Base-by-base conservation (phyloP, 148 eudicot genomes). In the Persicaria tinctoria region DNA sequence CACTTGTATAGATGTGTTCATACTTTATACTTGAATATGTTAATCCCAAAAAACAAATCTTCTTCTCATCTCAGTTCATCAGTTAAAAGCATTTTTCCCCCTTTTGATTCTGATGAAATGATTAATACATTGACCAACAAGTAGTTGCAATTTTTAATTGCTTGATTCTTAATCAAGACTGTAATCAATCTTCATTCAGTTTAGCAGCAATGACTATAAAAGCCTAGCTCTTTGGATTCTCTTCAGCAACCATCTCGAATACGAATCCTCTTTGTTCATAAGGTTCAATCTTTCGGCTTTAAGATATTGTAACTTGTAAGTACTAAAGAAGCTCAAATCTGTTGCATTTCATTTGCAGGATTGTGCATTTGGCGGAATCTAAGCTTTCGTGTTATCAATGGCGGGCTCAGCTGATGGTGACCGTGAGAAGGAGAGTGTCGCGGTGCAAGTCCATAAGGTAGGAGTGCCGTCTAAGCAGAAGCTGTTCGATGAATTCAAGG, bases 391-490 rank as follows among this genome's bases (percentile, higher is more conserved):
- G 9, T 60, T 60, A 8, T 23, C 8, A 60, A 60, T 60, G 66
- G 66, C 27, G 66, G 14, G 66, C 3, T 60, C 66, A 13, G 38
- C 66, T 60, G 38, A 11, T 60, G 66, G 66, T 1, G 38, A 60
- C 38, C 38, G 17, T 11, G 12, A 70, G 1, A n/a, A 27, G 74
- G 74, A 71, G 3, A 71, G 18, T 4, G 32, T 11, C 17, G 55
- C 8, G 32, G 38, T 27, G 0, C 76, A 79, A 48, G 84, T 82
- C 11, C 95, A 88, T 76, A 90, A 85, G 73, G 87, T 93, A n/a
- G 90, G 85, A 49, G 78, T 75, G 27, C 90, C 97, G 5, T 86
- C 85, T 0, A 89, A 84, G 77, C 84, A 84, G 78, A 83, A 79
- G 14, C 68, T 87, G 6, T 72, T 84, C 44, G 76, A 79, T 68